These are phyloP conservation scores for Phytophthora vignae DNA, from an alignment of 352 stramenopile genomes.

Conservation along the genomic window DNA sequence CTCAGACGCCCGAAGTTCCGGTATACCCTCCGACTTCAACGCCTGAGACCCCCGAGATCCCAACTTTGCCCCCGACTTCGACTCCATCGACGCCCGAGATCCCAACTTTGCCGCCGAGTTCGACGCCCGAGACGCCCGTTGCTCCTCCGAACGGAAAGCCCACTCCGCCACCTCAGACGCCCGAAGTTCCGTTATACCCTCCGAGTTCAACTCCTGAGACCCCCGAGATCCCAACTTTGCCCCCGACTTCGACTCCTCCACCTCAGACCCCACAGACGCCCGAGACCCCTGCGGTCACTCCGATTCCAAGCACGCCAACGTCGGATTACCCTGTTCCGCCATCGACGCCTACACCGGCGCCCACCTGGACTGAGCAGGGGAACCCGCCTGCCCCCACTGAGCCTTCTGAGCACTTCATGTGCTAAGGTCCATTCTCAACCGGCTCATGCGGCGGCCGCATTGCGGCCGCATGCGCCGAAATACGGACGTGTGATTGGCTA, in stretches of 20 bases:
- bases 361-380: not conserved
- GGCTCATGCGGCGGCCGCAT: too few species aligned
- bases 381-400: not conserved
- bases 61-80: not conserved
- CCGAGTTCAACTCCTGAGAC: not conserved
- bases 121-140: not conserved
- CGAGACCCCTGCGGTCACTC: not conserved
- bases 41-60: too few species aligned
- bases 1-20: not conserved
- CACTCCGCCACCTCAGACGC: not conserved
- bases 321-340: not conserved
- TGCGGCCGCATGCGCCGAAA: too few species aligned
- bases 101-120: too few species aligned
- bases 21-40: not conserved
- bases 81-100: too few species aligned
- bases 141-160: slow-evolving; percentile 4
- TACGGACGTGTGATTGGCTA: too few species aligned
- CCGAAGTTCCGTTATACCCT: not conserved
- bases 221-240: too few species aligned
- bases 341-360: not conserved
- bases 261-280: too few species aligned
- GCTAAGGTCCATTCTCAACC: slow-evolving; percentile 1
- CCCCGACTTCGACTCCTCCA: too few species aligned
- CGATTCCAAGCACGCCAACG: not conserved
- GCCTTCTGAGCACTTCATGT: slow-evolving; percentile 8